Base-by-base conservation (phyloP, 192 early-diverging fungal genomes). In the Coemansia nantahalensis region DNA sequence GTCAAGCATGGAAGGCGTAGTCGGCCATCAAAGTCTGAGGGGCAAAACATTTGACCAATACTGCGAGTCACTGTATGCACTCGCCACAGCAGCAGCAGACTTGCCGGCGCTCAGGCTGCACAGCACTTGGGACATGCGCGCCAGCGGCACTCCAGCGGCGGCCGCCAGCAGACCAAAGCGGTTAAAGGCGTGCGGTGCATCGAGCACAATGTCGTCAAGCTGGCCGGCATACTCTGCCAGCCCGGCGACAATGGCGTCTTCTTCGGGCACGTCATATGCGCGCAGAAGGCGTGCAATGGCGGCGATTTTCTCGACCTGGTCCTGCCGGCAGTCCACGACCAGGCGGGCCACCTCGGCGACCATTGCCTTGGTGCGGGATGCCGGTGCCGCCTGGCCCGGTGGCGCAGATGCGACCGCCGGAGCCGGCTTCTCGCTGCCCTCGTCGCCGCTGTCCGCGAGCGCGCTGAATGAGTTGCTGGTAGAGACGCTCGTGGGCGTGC, bases 151-250 rank as follows among this genome's bases (percentile, higher is more conserved):
- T 19, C 47, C 54, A 4, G 75, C 66, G 28, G 59, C 62, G 36
- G 62, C 61, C 32, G 89, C 41, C 16, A 89, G 58, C 44, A 74
- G 77, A 11, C 71, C 83, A 24, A 83, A 62, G 59, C 62, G 75
- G 21, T 67, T 72, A 68, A 79, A 82, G 14, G 79, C 82, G 26
- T 78, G 55, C 4, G 87, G 86, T 5, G 79, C 79, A 66, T 90
- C 88, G 39, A 79, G 62, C 3, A 71, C 79, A 14, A 85, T 42
- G 45, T 92, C 90, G 15, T 84, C 78, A 26, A 87, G 53, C 44
- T 71, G 39, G 24, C 79, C 82, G 39, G 73, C 47, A 10, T 62
- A 61, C 21, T 65, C 62, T 6, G 66, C 55, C 39, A 82, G 62
- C 23, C 65, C 80, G 19, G 42, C 48, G 26, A 81, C 65, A 41